Evolutionary conservation across 441 rosid genomes (phyloP), one percentile per base, ranked within the genome.

Genomic region (Aleurites moluccanus): DNA sequence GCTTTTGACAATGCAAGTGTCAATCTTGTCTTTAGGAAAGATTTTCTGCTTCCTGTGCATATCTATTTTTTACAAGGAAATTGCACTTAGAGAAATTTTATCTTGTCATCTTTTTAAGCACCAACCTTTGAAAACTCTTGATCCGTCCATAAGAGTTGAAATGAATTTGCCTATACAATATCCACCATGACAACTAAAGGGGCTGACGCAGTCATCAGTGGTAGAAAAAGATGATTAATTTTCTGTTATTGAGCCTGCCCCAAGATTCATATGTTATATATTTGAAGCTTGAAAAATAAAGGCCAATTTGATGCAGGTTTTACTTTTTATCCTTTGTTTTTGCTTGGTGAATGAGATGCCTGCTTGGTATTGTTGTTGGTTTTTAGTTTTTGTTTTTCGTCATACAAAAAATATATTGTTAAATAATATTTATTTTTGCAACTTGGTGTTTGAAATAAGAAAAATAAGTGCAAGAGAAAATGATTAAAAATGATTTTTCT

Each of bases 1-100:
- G 53, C 73, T 33, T 53, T 69, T 9, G 66, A 59, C 20, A 38
- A 67, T 62, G 56, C 33, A 28, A 72, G 47, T 69, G 64, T 4
- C 21, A 18, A 35, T 40, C 50, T 53, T 38, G 5, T 35, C 53
- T 44, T 0, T 25, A 33, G 49, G 75, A 40, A 15, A 42, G 47
- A 15, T 14, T 16, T 44, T 14, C 25, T 77, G 40, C 44, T 38
- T 2, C 20, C 13, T 8, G 35, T 18, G 56, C 10, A 27, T 53
- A 45, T 45, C 13, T 23, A 9, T 8, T 56, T 1, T n/a, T 25
- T 40, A n/a, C 6, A 27, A 45, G 44, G 45, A 30, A 69, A 69
- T 20, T 30, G 42, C 25, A 68, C 2, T 53, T 6, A n/a, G 3
- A 9, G 40, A 38, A 10, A n/a, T n/a, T n/a, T n/a, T 13, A 9